Base-by-base conservation (phyloP, 2,329 filamentous ascomycete species). In the Aspergillus tubingensis region DNA sequence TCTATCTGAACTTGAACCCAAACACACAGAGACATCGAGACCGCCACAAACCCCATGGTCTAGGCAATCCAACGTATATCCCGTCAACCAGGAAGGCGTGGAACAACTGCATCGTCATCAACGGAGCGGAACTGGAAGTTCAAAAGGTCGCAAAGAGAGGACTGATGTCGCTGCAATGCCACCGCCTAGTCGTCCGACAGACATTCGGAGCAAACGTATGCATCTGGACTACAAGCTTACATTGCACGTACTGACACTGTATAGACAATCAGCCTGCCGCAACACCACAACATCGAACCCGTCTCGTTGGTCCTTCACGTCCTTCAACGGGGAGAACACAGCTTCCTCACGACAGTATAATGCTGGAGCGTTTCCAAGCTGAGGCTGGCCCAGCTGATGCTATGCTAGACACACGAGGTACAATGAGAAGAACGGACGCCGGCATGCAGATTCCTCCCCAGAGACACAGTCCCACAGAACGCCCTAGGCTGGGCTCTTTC, bases 81-180 rank as follows among this genome's bases (percentile, higher is more conserved):
- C 67, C 8, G 57, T 69, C 7, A 62, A 69, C 36, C 66, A 65
- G 19, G 69, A 70, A 8, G 74, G 73, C 2, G 68, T 74, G 1
- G 76, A 79, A 43, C 73, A 73, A 54, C 62, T 79, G 1, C 74
- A 78, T 65, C 70, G 71, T 25, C 70, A 77, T 59, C 77, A 79
- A 49, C 71, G 74, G 48, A 79, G 76, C 58, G 77, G 73, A 2
- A 77, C 74, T 25, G 75, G 74, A 2, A 76, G 74, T 54, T 77
- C 74, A 3, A 76, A 67, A 39, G 65, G 67, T 1, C 59, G 60
- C 17, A 72, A 67, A 15, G 70, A 65, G 51, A 65, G 58, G 25
- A 32, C 60, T 19, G 68, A 70, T 44, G 50, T 60, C 5, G 54
- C 62, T 13, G 57, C 64, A 25, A 77, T 79, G 77, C 53, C 53